These are phyloP conservation scores for Xylaria flabelliformis DNA, from an alignment of 495 filamentous ascomycete species.

Conservation along the genomic window DNA sequence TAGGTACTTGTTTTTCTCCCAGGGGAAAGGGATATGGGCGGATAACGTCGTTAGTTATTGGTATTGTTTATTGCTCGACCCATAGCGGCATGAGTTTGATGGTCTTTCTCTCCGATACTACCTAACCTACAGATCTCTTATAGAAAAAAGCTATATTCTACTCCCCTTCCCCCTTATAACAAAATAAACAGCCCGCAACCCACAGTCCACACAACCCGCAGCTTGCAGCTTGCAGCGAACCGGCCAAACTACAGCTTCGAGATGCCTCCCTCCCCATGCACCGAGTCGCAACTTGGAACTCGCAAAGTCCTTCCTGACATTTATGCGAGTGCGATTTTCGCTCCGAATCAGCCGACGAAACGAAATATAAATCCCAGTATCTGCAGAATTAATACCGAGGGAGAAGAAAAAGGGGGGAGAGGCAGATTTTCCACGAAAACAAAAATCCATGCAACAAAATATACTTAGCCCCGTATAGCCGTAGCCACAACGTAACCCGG, in stretches of 20 bases:
- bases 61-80: conserved; percentile 23
- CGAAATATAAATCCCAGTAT: neutral
- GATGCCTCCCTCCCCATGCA: neutral
- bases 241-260: conserved; percentile 13
- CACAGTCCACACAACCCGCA: conserved; percentile 3
- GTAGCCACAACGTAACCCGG: conserved; percentile 14
- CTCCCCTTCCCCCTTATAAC: neutral
- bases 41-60: neutral
- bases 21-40: neutral
- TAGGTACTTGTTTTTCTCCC: neutral
- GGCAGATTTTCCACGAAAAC: conserved; percentile 11
- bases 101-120: conserved; percentile 8
- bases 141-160: conserved; percentile 13
- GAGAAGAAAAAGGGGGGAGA: conserved; percentile 1
- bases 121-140: conserved; percentile 23
- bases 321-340: conserved; percentile 5
- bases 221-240: conserved; percentile 19
- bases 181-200: conserved; percentile 3
- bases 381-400: neutral
- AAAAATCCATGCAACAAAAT: neutral
- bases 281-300: neutral
- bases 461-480: neutral
- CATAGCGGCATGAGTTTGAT: neutral
- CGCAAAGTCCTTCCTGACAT: conserved; percentile 19
- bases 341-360: conserved; percentile 12